These are phyloP conservation scores for Sordariomycetes sp. DNA, from an alignment of 2,329 filamentous ascomycete genomes.

Conservation along the genomic window DNA sequence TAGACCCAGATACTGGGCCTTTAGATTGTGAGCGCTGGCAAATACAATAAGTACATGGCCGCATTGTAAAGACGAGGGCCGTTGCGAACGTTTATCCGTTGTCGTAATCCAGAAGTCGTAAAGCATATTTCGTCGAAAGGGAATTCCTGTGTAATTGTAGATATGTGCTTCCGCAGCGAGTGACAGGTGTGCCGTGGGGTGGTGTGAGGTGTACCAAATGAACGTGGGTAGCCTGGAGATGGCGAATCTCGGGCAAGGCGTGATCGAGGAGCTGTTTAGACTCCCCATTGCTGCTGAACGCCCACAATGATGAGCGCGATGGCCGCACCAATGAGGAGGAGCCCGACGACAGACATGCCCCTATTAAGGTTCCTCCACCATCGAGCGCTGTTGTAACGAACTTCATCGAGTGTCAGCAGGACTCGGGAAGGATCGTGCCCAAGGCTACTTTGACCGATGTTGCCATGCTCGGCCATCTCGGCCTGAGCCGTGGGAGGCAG, in stretches of 20 bases:
- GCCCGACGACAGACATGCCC: constrained; percentile 46
- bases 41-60: too few relatives aligned
- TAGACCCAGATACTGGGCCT: too few relatives aligned
- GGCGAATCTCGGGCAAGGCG: background rate
- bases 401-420: constrained; percentile 27
- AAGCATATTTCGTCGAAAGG: too few relatives aligned
- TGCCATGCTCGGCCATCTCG: constrained; percentile 38
- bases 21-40: too few relatives aligned
- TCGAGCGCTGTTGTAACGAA: constrained; percentile 39
- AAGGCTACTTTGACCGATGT: constrained; percentile 27
- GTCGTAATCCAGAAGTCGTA: too few relatives aligned
- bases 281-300: constrained; percentile 36
- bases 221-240: background rate
- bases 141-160: too few relatives aligned
- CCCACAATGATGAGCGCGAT: constrained; percentile 43
- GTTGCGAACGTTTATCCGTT: too few relatives aligned
- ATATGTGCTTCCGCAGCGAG: too few relatives aligned
- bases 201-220: too few relatives aligned
- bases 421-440: constrained; percentile 23
- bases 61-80: too few relatives aligned
- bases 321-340: constrained; percentile 43
- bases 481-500: constrained; percentile 50
- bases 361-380: constrained; percentile 55
- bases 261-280: background rate
- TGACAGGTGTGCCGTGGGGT: too few relatives aligned